Evolutionary conservation across 2,329 filamentous ascomycete species (phyloP).

Genomic region (Stylonectria norvegica): DNA sequence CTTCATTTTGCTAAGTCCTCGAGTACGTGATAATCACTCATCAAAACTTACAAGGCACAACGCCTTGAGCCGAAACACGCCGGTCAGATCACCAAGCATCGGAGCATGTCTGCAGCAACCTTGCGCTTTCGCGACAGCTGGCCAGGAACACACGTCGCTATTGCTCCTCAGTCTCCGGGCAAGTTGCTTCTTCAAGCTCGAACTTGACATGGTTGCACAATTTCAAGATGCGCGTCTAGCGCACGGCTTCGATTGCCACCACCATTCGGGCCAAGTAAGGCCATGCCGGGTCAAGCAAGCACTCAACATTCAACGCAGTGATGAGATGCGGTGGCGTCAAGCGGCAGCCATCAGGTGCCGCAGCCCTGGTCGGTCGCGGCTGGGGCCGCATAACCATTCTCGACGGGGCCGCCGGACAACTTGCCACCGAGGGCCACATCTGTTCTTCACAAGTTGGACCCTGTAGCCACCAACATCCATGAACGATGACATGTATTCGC

Average conservation of each 20-base stretch:
- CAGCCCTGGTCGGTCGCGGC: constrained; percentile 22
- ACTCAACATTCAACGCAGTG: too few relatives aligned
- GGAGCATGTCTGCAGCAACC: too few relatives aligned
- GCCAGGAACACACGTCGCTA: too few relatives aligned
- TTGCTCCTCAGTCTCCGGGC: constrained; percentile 5
- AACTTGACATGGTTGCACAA: constrained; percentile 5
- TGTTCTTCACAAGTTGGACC: constrained; percentile 11
- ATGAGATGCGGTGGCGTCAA: constrained; percentile 20
- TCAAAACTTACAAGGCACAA: too few relatives aligned
- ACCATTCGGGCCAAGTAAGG: constrained; percentile 7
- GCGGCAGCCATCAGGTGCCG: constrained; percentile 13
- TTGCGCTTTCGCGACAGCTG: too few relatives aligned
- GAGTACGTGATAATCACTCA: too few relatives aligned
- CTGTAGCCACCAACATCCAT: constrained; percentile 12
- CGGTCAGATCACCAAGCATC: constrained; percentile 9
- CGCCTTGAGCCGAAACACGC: constrained; percentile 1
- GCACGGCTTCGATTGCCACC: constrained; percentile 8
- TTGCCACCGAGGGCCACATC: constrained; percentile 14
- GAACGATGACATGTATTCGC: constrained; percentile 10
- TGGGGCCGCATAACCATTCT: constrained; percentile 23
- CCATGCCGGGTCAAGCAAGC: too few relatives aligned
- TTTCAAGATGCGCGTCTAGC: constrained; percentile 12
- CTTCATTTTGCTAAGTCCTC: too few relatives aligned
- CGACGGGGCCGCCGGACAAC: constrained; percentile 16
- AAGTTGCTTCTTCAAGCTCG: constrained; percentile 7